Conservation (phyloP, 192 early-diverging fungal species). For the Umbelopsis vinacea region DNA sequence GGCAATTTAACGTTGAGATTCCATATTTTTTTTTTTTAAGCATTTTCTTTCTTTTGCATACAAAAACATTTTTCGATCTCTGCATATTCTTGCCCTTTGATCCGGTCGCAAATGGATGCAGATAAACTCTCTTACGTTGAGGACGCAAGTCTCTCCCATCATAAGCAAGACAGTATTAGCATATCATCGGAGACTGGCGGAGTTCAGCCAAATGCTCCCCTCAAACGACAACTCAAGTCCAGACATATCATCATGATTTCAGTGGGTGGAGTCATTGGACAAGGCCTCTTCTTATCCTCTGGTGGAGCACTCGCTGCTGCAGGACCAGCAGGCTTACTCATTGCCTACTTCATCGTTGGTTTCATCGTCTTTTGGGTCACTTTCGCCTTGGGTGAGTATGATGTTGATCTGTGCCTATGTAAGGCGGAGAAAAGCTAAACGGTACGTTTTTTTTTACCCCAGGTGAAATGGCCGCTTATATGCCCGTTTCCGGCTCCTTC, state of each 20-base stretch:
- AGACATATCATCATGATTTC: slow-evolving; percentile 49
- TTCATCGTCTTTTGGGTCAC: slow-evolving; percentile 72
- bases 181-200: not conserved
- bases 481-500: slow-evolving; percentile 84
- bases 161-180: not conserved
- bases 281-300: slow-evolving; percentile 83
- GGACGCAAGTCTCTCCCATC: not conserved
- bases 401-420: slow-evolving; percentile 64
- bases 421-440: slow-evolving; percentile 55
- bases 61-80: not conserved
- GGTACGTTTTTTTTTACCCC: slow-evolving; percentile 64
- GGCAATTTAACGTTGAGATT: not conserved
- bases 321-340: slow-evolving; percentile 74
- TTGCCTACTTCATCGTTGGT: slow-evolving; percentile 77
- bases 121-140: not conserved
- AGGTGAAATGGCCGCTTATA: slow-evolving; percentile 79
- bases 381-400: slow-evolving; percentile 74
- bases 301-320: slow-evolving; percentile 74
- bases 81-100: not conserved
- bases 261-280: slow-evolving; percentile 76
- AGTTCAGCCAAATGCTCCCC: not conserved
- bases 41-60: not conserved
- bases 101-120: not conserved
- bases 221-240: slow-evolving; percentile 9
- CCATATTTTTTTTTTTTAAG: not conserved